phyloP scores from a whole-genome alignment of 129 eudicot genomes.

The Escallonia rubra region DNA sequence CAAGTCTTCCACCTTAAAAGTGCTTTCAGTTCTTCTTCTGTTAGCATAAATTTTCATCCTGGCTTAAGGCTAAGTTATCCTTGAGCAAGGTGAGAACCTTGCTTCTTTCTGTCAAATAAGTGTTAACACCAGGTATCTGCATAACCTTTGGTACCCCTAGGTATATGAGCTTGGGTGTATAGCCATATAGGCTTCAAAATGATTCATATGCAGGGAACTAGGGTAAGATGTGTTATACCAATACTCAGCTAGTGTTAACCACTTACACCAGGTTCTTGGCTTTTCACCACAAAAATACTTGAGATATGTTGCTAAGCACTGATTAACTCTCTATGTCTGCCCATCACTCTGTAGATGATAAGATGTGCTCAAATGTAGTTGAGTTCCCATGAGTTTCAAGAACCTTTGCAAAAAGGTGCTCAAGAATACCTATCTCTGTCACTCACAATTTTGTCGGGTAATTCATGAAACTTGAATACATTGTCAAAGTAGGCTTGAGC shows the following conservation, averaged over 20 bases:
- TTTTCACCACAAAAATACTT: not conserved
- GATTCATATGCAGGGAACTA: not conserved
- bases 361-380: not conserved
- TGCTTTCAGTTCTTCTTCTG: not conserved
- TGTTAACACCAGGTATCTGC: not conserved
- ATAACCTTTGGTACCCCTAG: not conserved
- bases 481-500: not conserved
- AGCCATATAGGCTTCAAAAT: not conserved
- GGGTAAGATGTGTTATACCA: not conserved
- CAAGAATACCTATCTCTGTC: not conserved
- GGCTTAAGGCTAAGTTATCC: not conserved
- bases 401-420: not conserved
- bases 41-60: not conserved
- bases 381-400: not conserved
- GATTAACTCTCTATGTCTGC: not conserved
- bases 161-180: not conserved
- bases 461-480: not conserved
- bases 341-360: not conserved
- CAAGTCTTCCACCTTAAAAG: not conserved
- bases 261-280: not conserved
- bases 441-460: not conserved
- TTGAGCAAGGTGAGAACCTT: not conserved
- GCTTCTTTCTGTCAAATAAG: not conserved
- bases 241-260: not conserved
- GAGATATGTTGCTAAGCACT: not conserved